Conservation (phyloP, 768 basidiomycete genomes). For the Dentipellis fragilis region DNA sequence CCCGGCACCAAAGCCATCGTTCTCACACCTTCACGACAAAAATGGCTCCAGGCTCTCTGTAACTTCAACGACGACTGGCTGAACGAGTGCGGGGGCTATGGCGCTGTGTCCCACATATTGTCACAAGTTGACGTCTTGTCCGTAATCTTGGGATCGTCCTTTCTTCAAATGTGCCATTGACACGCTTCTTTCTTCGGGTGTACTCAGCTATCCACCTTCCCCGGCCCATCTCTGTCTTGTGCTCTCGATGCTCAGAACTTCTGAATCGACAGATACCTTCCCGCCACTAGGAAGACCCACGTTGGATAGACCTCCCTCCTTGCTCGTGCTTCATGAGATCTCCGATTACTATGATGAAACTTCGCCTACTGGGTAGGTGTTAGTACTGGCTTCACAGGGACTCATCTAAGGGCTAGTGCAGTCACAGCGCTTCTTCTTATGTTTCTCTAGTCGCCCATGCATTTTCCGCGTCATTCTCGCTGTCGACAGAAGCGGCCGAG, state of each 20-base stretch:
- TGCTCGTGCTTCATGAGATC: constrained; percentile 11
- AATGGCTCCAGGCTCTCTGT: constrained; percentile 31
- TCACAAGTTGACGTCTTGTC: constrained; percentile 41
- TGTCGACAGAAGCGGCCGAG: constrained; percentile 6
- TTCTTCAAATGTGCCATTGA: no score
- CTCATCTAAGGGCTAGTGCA: not conserved
- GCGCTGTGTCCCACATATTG: constrained; percentile 15
- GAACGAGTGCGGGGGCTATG: constrained; percentile 20
- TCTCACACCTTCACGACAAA: constrained; percentile 42
- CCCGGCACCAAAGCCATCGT: constrained; percentile 32
- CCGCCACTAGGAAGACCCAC: not conserved
- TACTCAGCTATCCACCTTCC: constrained; percentile 7
- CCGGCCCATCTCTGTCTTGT: constrained; percentile 5
- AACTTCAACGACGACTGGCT: constrained; percentile 40
- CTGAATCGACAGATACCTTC: not conserved
- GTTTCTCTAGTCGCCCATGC: constrained; percentile 10
- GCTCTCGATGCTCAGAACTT: constrained; percentile 10
- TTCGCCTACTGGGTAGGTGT: not conserved
- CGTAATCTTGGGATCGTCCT: constrained; percentile 16
- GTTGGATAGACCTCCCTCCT: constrained; percentile 2
- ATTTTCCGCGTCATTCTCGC: not conserved
- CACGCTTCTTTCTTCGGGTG: not conserved
- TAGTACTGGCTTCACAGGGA: not conserved
- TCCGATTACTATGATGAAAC: constrained; percentile 11
- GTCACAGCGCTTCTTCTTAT: constrained; percentile 8